A percentile compares a stretch with the other conserved stretches of the same genome.
phyloP scores from a whole-genome alignment of 202 grass and related monocot genomes.

The Alloteropsis angusta region DNA sequence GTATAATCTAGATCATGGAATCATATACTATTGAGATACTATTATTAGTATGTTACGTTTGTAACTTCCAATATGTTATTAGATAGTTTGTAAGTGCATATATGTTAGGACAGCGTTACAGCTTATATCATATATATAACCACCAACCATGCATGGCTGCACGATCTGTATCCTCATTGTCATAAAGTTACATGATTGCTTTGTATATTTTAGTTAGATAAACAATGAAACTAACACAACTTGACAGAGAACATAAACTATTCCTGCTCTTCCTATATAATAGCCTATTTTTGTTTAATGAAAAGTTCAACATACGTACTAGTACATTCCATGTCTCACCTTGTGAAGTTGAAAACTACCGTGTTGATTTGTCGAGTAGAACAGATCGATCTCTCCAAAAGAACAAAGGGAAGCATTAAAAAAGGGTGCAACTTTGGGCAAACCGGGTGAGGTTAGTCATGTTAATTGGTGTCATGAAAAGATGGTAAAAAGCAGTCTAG shows the following conservation, averaged over 20 bases:
- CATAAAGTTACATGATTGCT: conserved; percentile 46
- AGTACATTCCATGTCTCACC: conserved; percentile 18
- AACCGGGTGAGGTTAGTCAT: conserved; percentile 27
- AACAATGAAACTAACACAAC: conserved; percentile 34
- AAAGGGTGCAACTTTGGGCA: conserved; percentile 24
- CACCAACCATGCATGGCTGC: conserved; percentile 13
- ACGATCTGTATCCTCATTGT: conserved; percentile 27
- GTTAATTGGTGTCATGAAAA: conserved; percentile 42
- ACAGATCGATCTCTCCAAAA: conserved; percentile 25
- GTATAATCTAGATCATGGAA: not conserved
- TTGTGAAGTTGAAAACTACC: conserved; percentile 29
- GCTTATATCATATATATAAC: not conserved
- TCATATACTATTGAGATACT: conserved; percentile 11
- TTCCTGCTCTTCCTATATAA: not conserved
- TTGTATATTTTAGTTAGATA: conserved; percentile 29
- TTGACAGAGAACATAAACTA: conserved; percentile 27
- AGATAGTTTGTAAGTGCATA: not conserved
- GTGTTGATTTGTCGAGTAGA: conserved; percentile 13
- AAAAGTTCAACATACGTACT: conserved; percentile 21
- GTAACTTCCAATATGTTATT: not conserved
- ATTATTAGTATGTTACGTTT: not conserved
- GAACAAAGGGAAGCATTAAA: conserved; percentile 24
- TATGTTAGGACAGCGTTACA: not conserved
- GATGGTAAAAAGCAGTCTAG: conserved; percentile 46
- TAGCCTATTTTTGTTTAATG: conserved; percentile 5